These are phyloP conservation scores for Colletotrichum karsti DNA, from an alignment of 2,329 filamentous ascomycete species.

Conservation along the genomic window DNA sequence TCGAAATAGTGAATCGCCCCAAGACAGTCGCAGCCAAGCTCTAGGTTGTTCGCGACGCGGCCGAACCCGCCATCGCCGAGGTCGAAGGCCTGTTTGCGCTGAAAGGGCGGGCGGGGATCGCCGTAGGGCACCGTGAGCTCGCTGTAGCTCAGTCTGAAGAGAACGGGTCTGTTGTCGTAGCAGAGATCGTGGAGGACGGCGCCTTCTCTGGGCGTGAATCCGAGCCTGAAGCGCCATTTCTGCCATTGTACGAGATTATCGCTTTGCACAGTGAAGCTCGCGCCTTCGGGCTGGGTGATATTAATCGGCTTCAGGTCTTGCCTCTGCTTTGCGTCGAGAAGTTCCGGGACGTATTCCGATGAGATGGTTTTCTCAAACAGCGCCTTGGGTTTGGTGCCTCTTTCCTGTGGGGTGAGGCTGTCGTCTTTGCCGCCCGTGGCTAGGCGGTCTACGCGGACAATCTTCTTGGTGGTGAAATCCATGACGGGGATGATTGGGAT, in stretches of 20 bases:
- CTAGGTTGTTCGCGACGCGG: constrained; percentile 72
- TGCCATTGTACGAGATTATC: constrained; percentile 66
- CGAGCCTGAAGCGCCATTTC: constrained; percentile 75
- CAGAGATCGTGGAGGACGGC: constrained; percentile 75
- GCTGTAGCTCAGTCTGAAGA: constrained; percentile 72
- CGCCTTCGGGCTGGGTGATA: constrained; percentile 74
- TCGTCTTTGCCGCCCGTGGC: constrained; percentile 58
- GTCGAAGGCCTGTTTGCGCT: constrained; percentile 77
- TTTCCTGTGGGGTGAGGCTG: constrained; percentile 46
- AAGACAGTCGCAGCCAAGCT: constrained; percentile 75
- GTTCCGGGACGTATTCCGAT: constrained; percentile 59
- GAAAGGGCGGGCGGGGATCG: constrained; percentile 71
- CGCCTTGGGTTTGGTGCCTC: constrained; percentile 47
- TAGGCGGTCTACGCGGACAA: constrained; percentile 66
- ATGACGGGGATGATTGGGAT: constrained; percentile 68
- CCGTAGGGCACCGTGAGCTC: constrained; percentile 78
- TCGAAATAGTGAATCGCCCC: constrained; percentile 74
- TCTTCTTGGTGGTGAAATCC: constrained; percentile 61
- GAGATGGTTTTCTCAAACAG: constrained; percentile 51
- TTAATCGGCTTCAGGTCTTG: constrained; percentile 74
- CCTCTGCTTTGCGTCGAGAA: constrained; percentile 56
- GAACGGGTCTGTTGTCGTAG: constrained; percentile 71
- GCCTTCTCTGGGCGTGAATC: constrained; percentile 76
- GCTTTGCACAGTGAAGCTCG: constrained; percentile 67
- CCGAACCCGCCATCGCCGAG: constrained; percentile 76